Percentiles rank a stretch among this genome's conserved stretches.
These are phyloP conservation scores for Aurantiochytrium sp. DNA, from an alignment of 108 stramenopile genomes.

Conservation along the genomic window DNA sequence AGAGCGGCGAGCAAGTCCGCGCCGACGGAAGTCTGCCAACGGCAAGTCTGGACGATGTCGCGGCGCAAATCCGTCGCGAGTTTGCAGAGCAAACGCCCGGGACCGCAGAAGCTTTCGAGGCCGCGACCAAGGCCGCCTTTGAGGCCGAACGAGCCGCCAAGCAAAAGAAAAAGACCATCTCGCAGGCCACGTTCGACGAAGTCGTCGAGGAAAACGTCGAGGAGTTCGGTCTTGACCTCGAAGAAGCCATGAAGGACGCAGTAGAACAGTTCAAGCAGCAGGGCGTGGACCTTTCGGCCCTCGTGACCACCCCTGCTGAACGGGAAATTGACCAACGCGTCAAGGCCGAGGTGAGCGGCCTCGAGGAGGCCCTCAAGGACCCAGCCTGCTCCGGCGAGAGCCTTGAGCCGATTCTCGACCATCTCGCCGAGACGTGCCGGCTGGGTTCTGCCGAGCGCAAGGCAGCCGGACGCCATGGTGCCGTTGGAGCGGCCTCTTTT, in stretches of 20 bases:
- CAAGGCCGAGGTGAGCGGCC: neutral
- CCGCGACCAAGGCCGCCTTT: neutral
- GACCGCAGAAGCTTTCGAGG: neutral
- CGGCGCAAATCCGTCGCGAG: neutral
- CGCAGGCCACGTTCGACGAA: constrained; percentile 52
- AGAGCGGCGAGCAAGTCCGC: neutral
- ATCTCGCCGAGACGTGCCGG: neutral
- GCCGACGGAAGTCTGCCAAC: neutral
- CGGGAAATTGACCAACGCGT: neutral
- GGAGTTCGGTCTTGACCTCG: constrained; percentile 41
- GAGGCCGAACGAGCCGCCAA: neutral
- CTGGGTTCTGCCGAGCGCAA: neutral
- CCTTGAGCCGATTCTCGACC: neutral
- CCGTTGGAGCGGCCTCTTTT: neutral
- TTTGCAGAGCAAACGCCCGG: neutral
- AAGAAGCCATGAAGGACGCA: constrained; percentile 36
- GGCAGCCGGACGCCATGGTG: neutral
- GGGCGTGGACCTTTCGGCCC: constrained; percentile 15
- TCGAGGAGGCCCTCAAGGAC: neutral
- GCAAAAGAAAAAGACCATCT: constrained; percentile 24
- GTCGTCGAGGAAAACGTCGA: constrained; percentile 48
- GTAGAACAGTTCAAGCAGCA: constrained; percentile 36
- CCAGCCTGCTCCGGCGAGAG: neutral
- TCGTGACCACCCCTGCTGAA: neutral
- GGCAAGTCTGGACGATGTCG: neutral